These are phyloP conservation scores for Aspergillus saccharolyticus DNA, from an alignment of 495 filamentous ascomycete genomes.

Conservation along the genomic window DNA sequence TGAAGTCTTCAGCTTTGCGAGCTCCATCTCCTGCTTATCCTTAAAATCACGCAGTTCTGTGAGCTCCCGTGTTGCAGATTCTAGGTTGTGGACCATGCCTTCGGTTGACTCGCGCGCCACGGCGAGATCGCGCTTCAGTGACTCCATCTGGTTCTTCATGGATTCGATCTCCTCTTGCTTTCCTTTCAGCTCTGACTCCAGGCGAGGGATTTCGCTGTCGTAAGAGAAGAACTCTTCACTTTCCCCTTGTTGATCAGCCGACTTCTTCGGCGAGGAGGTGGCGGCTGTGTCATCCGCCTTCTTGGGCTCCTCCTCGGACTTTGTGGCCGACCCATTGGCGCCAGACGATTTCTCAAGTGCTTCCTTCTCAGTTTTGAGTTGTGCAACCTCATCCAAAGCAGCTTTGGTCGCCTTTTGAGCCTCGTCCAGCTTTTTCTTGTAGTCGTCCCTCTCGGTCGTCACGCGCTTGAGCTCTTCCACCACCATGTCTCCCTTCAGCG, in stretches of 20 bases:
- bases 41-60: slow-evolving; percentile 52
- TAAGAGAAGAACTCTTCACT: slow-evolving; percentile 87
- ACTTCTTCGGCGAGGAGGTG: background rate
- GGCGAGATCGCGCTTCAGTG: slow-evolving; percentile 47
- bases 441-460: slow-evolving; percentile 71
- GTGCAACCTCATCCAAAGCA: slow-evolving; percentile 46
- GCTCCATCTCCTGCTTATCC: slow-evolving; percentile 49
- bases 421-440: slow-evolving; percentile 69
- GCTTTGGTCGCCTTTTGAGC: slow-evolving; percentile 61
- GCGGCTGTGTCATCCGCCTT: slow-evolving; percentile 15
- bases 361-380: slow-evolving; percentile 38
- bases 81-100: slow-evolving; percentile 57
- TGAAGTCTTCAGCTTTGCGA: slow-evolving; percentile 30
- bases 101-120: slow-evolving; percentile 61
- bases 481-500: slow-evolving; percentile 80
- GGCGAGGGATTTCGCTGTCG: slow-evolving; percentile 64
- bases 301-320: slow-evolving; percentile 9
- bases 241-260: slow-evolving; percentile 31
- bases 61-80: slow-evolving; percentile 55
- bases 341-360: slow-evolving; percentile 21
- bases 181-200: slow-evolving; percentile 56
- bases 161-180: slow-evolving; percentile 61
- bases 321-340: slow-evolving; percentile 18
- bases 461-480: slow-evolving; percentile 90
- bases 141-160: slow-evolving; percentile 58